Evolutionary conservation across 768 basidiomycete genomes (phyloP), one percentile per base, ranked within the genome.

Genomic region (Strobilomyces confusus): DNA sequence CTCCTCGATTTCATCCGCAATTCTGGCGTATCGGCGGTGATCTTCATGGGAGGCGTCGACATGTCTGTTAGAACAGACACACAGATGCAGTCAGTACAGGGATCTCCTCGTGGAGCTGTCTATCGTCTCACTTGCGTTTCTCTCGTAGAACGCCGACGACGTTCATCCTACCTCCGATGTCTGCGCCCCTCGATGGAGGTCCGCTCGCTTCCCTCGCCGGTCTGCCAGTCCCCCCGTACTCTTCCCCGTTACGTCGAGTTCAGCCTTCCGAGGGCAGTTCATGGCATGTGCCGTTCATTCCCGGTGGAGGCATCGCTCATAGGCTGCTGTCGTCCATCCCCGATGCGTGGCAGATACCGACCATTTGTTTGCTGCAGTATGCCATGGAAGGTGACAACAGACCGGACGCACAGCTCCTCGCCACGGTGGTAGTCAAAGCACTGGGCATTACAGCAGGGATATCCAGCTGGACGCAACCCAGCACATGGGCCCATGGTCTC

Each of bases 361-460:
- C 77, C 1, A 80, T 78, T 0, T 74, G 79, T 15, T 67, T 92
- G 11, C 72, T 90, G 44, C 86, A 89, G 44, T 92, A 89, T 63
- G 89, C 83, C 12, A 73, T 88, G 53, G 90, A 93, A 63, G 90
- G 91, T 2, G 91, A 93, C 66, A 93, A 93, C 60, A 75, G 84
- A 53, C 74, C 66, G 17, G 90, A 93, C 65, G 89, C 90, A 0
- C 73, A 75, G 19, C 63, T 83, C 33, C 73, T 89, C 38, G 86
- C 87, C 4, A 70, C 73, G 6, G 80, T 78, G 25, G 73, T 77
- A 8, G 72, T 75, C 38, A 82, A 77, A 56, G 73, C 78, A 4
- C 48, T 87, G 29, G 75, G 69, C 3, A 56, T 71, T 17, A 73
- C 78, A 38, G 51, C 63, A 50, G 8, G 41, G 20, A 45, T 62